Conservation (phyloP, 1,139 yeast species). For the Suhomyces bribrorum region DNA sequence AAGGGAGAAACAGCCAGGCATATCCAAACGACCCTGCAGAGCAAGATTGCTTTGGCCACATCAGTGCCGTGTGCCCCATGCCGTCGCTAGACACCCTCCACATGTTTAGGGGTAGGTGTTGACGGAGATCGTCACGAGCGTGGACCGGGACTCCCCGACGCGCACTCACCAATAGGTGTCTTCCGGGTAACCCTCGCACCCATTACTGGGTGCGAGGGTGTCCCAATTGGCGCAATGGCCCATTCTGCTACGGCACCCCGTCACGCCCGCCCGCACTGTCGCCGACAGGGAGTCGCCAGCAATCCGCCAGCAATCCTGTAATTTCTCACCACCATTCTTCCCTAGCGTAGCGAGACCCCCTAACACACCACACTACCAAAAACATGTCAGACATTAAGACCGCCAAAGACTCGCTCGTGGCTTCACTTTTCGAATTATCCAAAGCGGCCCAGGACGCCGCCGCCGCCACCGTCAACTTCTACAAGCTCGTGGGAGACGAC, state of each 20-base stretch:
- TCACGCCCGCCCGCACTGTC: constrained; percentile 1
- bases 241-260: constrained; percentile 1
- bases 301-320: constrained; percentile 2
- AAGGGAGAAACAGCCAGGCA: too few relatives aligned
- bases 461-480: constrained; percentile 72
- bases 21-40: too few relatives aligned
- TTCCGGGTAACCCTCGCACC: constrained; percentile 12
- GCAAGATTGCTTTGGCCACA: too few relatives aligned
- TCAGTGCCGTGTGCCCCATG: too few relatives aligned
- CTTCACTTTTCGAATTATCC: constrained; percentile 76
- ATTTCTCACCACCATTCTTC: constrained; percentile 10
- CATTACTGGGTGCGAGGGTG: neutral
- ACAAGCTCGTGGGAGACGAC: constrained; percentile 50
- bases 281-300: constrained; percentile 3
- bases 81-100: too few relatives aligned
- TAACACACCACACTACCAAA: constrained; percentile 1
- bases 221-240: neutral
- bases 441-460: constrained; percentile 83
- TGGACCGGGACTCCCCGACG: too few relatives aligned
- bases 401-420: constrained; percentile 59
- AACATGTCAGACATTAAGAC: constrained; percentile 39
- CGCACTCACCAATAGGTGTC: neutral
- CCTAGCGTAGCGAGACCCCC: constrained; percentile 8
- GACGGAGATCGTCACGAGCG: too few relatives aligned
- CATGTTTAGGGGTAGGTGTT: too few relatives aligned